Evolutionary conservation across 768 basidiomycete species (phyloP).

Genomic region (Sistotremastrum niveocremeum): DNA sequence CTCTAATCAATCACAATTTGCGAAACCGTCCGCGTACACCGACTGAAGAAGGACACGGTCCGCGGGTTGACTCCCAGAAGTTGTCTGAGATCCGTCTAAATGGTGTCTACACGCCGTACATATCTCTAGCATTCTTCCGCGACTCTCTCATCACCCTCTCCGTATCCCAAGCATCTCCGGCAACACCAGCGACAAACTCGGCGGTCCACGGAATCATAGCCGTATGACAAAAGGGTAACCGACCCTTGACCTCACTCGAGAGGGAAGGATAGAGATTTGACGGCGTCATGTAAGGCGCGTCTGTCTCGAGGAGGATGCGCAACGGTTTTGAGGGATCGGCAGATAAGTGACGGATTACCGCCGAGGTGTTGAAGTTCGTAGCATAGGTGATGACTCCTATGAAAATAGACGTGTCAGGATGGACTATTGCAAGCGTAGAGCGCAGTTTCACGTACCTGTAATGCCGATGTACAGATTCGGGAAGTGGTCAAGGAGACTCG

Average conservation of each 20-base stretch:
- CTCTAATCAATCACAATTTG: no score
- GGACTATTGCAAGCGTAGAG: neutral
- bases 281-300: slow-evolving; percentile 82
- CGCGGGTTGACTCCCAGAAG: no score
- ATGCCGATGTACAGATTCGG: slow-evolving; percentile 76
- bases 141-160: slow-evolving; percentile 46
- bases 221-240: slow-evolving; percentile 58
- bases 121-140: slow-evolving; percentile 44
- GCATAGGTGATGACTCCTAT: slow-evolving; percentile 71
- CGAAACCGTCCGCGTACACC: no score
- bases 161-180: slow-evolving; percentile 33
- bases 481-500: slow-evolving; percentile 58
- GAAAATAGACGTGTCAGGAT: neutral
- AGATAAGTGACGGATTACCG: slow-evolving; percentile 45
- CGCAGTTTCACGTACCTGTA: slow-evolving; percentile 33
- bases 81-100: no score
- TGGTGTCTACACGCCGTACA: slow-evolving; percentile 35
- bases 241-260: slow-evolving; percentile 32
- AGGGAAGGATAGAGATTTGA: slow-evolving; percentile 53
- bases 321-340: slow-evolving; percentile 10
- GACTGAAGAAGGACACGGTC: no score
- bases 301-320: slow-evolving; percentile 59
- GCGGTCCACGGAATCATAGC: slow-evolving; percentile 84
- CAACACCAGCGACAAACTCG: slow-evolving; percentile 45
- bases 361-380: slow-evolving; percentile 57